A percentile compares a stretch with the other conserved stretches of the same genome.
Conservation (phyloP, 805 yeast species). For the Maudiozyma pseudohumilis region DNA sequence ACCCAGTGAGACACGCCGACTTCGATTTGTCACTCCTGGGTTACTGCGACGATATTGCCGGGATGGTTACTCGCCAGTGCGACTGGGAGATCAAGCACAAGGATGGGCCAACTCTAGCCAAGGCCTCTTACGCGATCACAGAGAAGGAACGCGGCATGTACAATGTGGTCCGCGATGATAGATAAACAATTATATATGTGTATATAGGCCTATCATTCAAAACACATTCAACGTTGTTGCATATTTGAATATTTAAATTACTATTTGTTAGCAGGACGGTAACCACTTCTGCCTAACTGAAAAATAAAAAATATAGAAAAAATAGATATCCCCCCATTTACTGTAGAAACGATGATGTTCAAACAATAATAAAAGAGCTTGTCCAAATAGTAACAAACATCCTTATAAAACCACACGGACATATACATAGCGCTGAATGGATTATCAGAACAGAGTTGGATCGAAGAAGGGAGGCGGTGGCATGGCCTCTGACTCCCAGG, state of each 20-base stretch:
- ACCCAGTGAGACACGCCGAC: slow-evolving; percentile 63
- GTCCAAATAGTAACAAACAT: background rate
- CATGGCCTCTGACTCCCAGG: slow-evolving; percentile 62
- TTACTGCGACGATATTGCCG: slow-evolving; percentile 72
- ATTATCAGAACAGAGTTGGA: slow-evolving; percentile 81
- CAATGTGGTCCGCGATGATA: slow-evolving; percentile 13
- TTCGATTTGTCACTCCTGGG: slow-evolving; percentile 76
- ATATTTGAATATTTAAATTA: too few species aligned
- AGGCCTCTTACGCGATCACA: slow-evolving; percentile 13
- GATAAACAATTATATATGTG: slow-evolving; percentile 1
- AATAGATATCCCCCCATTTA: too few species aligned
- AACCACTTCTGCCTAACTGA: too few species aligned
- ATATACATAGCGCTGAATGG: slow-evolving; percentile 41
- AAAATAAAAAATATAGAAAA: too few species aligned
- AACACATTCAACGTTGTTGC: too few species aligned
- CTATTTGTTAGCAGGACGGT: too few species aligned
- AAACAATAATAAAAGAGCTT: background rate
- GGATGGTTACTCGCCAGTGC: slow-evolving; percentile 46
- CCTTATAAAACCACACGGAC: background rate
- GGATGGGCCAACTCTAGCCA: slow-evolving; percentile 31
- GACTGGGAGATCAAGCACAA: slow-evolving; percentile 54
- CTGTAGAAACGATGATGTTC: too few species aligned
- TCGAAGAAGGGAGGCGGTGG: slow-evolving; percentile 90
- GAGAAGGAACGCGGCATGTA: slow-evolving; percentile 26
- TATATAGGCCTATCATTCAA: background rate